These are phyloP conservation scores for Citrus cavaleriei DNA, from an alignment of 345 rosid genomes.

Conservation along the genomic window DNA sequence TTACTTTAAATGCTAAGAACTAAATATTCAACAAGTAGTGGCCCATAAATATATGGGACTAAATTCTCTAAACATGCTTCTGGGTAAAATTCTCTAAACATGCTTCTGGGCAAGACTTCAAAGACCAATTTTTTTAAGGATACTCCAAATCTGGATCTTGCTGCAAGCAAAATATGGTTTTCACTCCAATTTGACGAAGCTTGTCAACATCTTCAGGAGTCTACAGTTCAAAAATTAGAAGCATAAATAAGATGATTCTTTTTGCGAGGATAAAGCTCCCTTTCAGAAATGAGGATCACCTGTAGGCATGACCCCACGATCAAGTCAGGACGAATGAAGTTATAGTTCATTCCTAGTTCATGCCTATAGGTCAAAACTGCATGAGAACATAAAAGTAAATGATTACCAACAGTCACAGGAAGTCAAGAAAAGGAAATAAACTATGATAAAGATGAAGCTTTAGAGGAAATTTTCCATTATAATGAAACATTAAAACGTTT, in stretches of 20 bases:
- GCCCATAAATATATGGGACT: background rate
- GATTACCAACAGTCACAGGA: constrained; percentile 8
- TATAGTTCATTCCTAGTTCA: constrained; percentile 89
- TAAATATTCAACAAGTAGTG: background rate
- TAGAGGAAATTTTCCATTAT: background rate
- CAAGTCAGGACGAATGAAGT: constrained; percentile 79
- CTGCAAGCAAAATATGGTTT: constrained; percentile 92
- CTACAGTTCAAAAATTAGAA: constrained; percentile 31
- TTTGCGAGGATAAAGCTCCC: background rate
- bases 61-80: background rate
- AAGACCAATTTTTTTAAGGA: constrained; percentile 31
- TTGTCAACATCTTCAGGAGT: constrained; percentile 82
- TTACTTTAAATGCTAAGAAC: background rate
- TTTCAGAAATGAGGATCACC: constrained; percentile 39
- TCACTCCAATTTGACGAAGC: constrained; percentile 79
- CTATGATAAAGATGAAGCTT: background rate
- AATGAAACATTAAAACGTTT: background rate
- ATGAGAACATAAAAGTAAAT: constrained; percentile 24
- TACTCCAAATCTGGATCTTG: constrained; percentile 96
- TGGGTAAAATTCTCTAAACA: constrained; percentile 6
- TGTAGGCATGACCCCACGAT: constrained; percentile 97
- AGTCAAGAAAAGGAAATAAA: background rate
- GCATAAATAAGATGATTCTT: background rate
- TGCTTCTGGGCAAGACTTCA: constrained; percentile 7
- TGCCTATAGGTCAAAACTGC: constrained; percentile 93